phyloP scores from a whole-genome alignment of 257 asterid species.

The Przewalskia tangutica region DNA sequence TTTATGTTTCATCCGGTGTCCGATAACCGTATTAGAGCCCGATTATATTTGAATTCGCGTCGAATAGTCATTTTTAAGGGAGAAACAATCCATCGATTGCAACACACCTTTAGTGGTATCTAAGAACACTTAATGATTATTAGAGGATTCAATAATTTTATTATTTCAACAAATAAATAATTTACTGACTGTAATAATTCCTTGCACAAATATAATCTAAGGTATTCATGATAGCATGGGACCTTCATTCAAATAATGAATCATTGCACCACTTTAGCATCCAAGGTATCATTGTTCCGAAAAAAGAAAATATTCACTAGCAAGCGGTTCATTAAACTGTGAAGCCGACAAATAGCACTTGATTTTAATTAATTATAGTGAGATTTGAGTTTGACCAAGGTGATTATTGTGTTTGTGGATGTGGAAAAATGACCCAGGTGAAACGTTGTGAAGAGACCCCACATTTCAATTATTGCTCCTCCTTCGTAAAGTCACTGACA shows the following conservation, averaged over 20 bases:
- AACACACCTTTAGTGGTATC: no score
- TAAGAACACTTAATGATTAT: no score
- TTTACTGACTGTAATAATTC: neutral
- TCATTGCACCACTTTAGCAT: neutral
- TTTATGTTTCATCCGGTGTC: no score
- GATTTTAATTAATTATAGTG: neutral
- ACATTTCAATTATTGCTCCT: neutral
- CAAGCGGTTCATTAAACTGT: no score
- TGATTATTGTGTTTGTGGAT: neutral
- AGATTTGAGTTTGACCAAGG: neutral
- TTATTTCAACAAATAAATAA: neutral
- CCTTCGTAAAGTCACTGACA: neutral
- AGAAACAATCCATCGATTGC: no score
- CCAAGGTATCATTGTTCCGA: neutral
- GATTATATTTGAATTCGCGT: no score
- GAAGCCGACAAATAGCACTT: neutral
- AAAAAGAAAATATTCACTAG: neutral
- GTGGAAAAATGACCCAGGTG: neutral
- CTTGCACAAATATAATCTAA: neutral
- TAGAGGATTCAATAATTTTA: neutral
- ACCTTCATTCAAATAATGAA: neutral
- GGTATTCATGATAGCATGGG: neutral
- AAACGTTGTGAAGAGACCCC: slow-evolving; percentile 5
- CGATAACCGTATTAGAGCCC: no score
- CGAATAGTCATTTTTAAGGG: no score